Base-by-base conservation (phyloP, 495 filamentous ascomycete genomes). In the Aspergillus ostianus region DNA sequence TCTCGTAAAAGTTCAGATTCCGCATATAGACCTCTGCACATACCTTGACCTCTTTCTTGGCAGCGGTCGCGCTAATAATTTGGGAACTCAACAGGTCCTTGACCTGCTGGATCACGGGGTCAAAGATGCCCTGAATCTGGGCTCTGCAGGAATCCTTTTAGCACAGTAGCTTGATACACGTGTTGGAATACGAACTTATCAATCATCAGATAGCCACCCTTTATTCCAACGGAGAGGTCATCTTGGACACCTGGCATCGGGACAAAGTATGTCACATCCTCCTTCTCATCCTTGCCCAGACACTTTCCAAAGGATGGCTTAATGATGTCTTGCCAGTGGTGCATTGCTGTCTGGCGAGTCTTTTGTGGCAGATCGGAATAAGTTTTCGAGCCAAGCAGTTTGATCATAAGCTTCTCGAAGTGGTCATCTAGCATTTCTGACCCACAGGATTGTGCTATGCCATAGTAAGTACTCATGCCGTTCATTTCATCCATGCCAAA, bases 1-100 rank as follows among this genome's bases (percentile, higher is more conserved):
- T 41, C 23, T 32, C 29, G 7, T 32, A 4, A 32, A 4, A 2
- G 3, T 9, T 21, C 21, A n/a, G 4, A 50, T 2, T 26, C 23
- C 4, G 23, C 23, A 4, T 26, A 26, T 26, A 26, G 4, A 26
- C 2, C 23, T 4, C 23, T 70, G 76, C 27, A 64, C 63, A 21
- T 30, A 67, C 66, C 56, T 75, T 67, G 0, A 51, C 17, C 3
- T 52, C 7, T 5, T 27, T 26, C 6, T 57, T 58, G 1, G 46
- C 20, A 3, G 32, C 21, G 8, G 44, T 26, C 50, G 80, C 77
- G 8, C 68, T 68, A 0, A 68, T 54, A 8, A 86, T 81, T 62
- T 90, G 88, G 0, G 82, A 75, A 48, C 79, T 71, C 13, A 90
- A 80, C 3, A 90, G 71, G 26, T 78, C 68, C 36, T 87, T 72